These are phyloP conservation scores for Breviolum minutum DNA, from an alignment of 73 alveolate genomes.

Conservation along the genomic window DNA sequence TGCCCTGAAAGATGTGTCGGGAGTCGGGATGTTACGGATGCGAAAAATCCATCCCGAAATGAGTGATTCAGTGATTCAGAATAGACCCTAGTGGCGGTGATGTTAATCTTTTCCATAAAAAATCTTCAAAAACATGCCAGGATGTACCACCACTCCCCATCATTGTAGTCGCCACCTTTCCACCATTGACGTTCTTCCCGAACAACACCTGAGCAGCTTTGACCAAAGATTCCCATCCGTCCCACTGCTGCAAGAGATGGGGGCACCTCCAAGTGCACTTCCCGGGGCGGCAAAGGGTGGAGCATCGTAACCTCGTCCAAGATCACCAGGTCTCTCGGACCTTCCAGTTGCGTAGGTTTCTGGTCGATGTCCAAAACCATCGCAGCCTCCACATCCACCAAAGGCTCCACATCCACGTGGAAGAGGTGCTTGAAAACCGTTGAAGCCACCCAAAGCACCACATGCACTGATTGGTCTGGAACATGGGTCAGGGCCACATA, in stretches of 20 bases:
- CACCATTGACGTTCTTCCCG: constrained; percentile 36
- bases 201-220: neutral
- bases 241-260: neutral
- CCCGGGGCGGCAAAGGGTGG: neutral
- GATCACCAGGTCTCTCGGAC: neutral
- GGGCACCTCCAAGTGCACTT: neutral
- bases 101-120: neutral
- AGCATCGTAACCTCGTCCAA: neutral
- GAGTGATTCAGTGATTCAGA: neutral
- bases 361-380: neutral
- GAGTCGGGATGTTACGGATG: neutral
- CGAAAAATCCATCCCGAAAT: neutral
- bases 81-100: neutral
- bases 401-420: constrained; percentile 16
- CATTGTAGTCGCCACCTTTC: neutral
- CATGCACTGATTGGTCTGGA: neutral
- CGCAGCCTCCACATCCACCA: constrained; percentile 22
- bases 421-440: neutral
- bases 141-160: constrained; percentile 36
- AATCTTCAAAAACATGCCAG: neutral
- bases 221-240: neutral
- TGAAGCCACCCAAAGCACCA: neutral
- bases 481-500: neutral
- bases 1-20: neutral
- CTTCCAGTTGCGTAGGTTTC: neutral